Evolutionary conservation across 306 rosid species (phyloP).

Genomic region (Nissolia schottii): DNA sequence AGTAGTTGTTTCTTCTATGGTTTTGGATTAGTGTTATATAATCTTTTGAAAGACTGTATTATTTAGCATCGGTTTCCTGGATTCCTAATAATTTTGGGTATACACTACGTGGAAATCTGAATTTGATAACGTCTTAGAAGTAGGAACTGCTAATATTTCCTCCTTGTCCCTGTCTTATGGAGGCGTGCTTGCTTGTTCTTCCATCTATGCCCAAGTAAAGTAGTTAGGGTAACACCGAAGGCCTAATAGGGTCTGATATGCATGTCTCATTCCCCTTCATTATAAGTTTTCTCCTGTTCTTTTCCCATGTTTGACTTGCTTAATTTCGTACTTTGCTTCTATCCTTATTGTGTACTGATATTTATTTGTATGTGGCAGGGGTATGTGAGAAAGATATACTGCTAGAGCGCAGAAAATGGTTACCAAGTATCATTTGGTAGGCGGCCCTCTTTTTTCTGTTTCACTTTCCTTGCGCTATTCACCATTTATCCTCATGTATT

Average conservation of each 20-base stretch:
- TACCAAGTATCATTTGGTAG: constrained; percentile 1
- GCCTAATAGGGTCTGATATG: not conserved
- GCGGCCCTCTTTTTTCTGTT: not conserved
- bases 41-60: not conserved
- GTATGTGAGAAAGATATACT: constrained; percentile 27
- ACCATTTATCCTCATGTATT: not conserved
- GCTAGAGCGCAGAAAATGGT: not conserved
- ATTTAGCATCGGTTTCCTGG: not conserved
- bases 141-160: not conserved
- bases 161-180: not conserved
- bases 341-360: not conserved
- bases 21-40: not conserved
- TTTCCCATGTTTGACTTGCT: not conserved
- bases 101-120: not conserved
- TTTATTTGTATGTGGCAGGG: constrained; percentile 32
- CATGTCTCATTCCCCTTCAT: not conserved
- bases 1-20: not conserved
- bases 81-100: not conserved
- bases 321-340: not conserved
- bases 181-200: not conserved
- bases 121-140: not conserved
- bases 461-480: not conserved
- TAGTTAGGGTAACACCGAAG: not conserved
- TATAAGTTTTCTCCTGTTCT: not conserved
- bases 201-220: not conserved